Evolutionary conservation across 1,284 basidiomycete species (phyloP).

Genomic region (Melampsora americana): DNA sequence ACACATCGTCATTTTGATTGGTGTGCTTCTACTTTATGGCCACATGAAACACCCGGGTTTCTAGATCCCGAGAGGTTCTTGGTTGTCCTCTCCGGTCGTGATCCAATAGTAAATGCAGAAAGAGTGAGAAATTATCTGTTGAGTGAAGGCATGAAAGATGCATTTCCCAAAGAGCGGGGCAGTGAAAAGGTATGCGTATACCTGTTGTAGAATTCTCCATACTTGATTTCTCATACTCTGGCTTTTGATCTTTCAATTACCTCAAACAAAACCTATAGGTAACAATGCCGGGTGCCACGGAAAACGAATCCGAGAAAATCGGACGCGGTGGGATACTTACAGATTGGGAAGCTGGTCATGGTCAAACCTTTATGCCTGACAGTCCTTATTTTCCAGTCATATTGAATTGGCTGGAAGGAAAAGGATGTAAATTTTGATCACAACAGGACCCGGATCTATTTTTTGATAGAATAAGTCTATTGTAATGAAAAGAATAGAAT

Average conservation of each 20-base stretch:
- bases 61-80: slow-evolving; percentile 30
- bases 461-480: too few relatives aligned
- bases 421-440: slow-evolving; percentile 5
- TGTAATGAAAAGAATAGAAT: too few relatives aligned
- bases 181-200: background rate
- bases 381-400: slow-evolving; percentile 21
- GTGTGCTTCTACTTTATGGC: slow-evolving; percentile 26
- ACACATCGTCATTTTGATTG: slow-evolving; percentile 32
- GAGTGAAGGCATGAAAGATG: slow-evolving; percentile 32
- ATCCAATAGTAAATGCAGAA: slow-evolving; percentile 27
- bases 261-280: background rate
- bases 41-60: slow-evolving; percentile 39
- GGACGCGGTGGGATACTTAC: slow-evolving; percentile 16
- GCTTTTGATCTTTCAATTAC: background rate
- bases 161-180: background rate
- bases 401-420: slow-evolving; percentile 22
- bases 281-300: background rate
- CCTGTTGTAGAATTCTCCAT: background rate
- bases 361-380: slow-evolving; percentile 25
- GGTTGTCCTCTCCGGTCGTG: slow-evolving; percentile 24
- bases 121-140: slow-evolving; percentile 28
- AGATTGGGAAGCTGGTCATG: slow-evolving; percentile 24
- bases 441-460: too few relatives aligned
- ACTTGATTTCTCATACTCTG: background rate
- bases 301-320: background rate